Base-by-base conservation (phyloP, 257 asterid genomes). In the Nicotiana noctiflora region DNA sequence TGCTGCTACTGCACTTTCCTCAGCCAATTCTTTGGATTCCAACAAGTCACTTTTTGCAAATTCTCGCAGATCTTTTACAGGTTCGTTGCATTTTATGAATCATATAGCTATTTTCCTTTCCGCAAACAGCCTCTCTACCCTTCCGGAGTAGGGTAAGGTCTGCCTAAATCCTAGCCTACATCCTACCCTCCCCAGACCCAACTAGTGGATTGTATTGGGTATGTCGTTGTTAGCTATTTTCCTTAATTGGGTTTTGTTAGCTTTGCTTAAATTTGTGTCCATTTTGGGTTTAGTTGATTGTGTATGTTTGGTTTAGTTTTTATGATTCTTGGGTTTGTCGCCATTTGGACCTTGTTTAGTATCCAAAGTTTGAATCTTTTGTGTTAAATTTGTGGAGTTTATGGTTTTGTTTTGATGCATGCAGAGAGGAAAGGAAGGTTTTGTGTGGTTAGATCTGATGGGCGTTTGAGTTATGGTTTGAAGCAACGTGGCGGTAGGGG, bases 401-500 rank as follows among this genome's bases (percentile, higher is more conserved):
- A 68, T 37, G 56, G 32, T 25, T 66, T 67, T 14, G 29, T 61
- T 60, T 61, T 74, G 46, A 62, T 83, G 52, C 64, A 25, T 19
- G 70, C 87, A 90, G 95, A 85, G 88, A 88, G 91, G 88, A 90
- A 84, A 64, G 75, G 75, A n/a, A 84, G 83, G 59, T 72, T 37
- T 44, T 81, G 72, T 83, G 76, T 79, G 23, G 77, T 84, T 81
- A 86, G 87, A 62, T 89, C 84, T 55, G 84, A 85, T 84, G 91
- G 90, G 82, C 85, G 81, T 66, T 72, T 84, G 82, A 75, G 66
- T 66, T 80, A 72, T 80, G 86, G 87, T 72, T 85, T 80, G 83
- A 87, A 82, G 82, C 75, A 63, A 29, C 75, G 62, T 17, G 84
- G 63, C 4, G 81, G 66, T n/a, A 82, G 55, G 8, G 80, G 79